phyloP scores from a whole-genome alignment of 2,329 filamentous ascomycete species.

The Aspergillus quadrilineatus region DNA sequence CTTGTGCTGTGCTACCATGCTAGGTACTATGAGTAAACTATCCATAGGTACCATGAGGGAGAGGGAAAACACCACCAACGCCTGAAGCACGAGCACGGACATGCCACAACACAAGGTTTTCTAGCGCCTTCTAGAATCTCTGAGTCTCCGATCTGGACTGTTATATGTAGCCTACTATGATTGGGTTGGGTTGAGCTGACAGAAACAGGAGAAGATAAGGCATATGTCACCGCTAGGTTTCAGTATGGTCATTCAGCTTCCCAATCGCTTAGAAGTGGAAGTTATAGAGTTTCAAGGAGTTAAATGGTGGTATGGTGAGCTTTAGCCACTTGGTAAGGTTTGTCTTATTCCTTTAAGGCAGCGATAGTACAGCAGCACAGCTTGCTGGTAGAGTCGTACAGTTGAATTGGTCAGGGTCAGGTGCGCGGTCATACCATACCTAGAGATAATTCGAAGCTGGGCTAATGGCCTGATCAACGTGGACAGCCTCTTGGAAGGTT shows the following conservation, averaged over 20 bases:
- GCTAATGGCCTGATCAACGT: neutral
- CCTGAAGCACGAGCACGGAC: neutral
- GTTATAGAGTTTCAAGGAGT: neutral
- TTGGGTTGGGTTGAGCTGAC: too few species aligned
- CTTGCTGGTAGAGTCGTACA: neutral
- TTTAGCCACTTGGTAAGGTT: neutral
- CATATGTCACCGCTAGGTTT: too few species aligned
- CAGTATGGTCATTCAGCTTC: too few species aligned
- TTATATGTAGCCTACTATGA: neutral
- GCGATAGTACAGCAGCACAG: conserved; percentile 1
- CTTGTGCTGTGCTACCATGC: too few species aligned
- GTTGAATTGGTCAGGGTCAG: neutral
- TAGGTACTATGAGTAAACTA: too few species aligned
- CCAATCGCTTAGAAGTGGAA: too few species aligned
- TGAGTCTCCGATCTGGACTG: neutral
- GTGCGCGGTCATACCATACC: conserved; percentile 3
- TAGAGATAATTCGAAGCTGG: neutral
- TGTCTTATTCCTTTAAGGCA: neutral
- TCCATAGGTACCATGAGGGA: too few species aligned
- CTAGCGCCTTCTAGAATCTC: neutral
- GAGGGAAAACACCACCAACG: too few species aligned
- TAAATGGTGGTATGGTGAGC: neutral
- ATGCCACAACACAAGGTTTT: neutral
- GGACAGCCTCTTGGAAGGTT: neutral
- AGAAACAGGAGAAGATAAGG: too few species aligned